phyloP scores from a whole-genome alignment of 2,329 filamentous ascomycete species.

The Colletotrichum sublineola region DNA sequence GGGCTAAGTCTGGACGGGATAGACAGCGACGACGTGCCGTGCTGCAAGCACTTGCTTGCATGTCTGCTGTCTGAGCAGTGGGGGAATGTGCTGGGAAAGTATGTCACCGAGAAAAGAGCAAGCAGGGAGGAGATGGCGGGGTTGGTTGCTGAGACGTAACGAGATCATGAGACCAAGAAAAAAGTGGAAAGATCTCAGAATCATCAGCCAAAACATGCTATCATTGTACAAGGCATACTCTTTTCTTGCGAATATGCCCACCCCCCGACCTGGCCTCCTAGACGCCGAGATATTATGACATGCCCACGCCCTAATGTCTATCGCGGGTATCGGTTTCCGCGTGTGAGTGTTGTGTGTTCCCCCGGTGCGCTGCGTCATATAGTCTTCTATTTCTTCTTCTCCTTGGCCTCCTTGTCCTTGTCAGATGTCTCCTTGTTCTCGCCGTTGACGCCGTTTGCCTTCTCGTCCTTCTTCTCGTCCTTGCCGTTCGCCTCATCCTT shows the following conservation, averaged over 20 bases:
- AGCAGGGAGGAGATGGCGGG: slow-evolving; percentile 79
- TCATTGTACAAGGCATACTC: slow-evolving; percentile 41
- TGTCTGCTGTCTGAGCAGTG: slow-evolving; percentile 81
- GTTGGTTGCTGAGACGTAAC: slow-evolving; percentile 65
- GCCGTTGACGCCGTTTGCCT: slow-evolving; percentile 54
- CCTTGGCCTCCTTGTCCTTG: slow-evolving; percentile 66
- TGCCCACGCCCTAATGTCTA: slow-evolving; percentile 39
- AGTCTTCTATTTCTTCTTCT: slow-evolving; percentile 59
- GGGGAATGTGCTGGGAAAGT: slow-evolving; percentile 65
- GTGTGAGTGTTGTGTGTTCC: slow-evolving; percentile 22
- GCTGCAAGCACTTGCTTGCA: slow-evolving; percentile 91
- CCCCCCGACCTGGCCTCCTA: slow-evolving; percentile 31
- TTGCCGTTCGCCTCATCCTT: slow-evolving; percentile 76
- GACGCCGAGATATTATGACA: slow-evolving; percentile 43
- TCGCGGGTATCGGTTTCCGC: slow-evolving; percentile 39
- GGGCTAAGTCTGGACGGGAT: slow-evolving; percentile 59
- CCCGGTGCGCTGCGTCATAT: slow-evolving; percentile 18
- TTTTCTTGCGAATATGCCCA: slow-evolving; percentile 36
- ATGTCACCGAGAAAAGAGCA: slow-evolving; percentile 68
- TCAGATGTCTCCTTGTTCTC: slow-evolving; percentile 63
- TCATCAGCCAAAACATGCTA: slow-evolving; percentile 40
- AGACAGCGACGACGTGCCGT: slow-evolving; percentile 61
- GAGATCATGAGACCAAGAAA: not conserved
- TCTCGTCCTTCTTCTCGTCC: slow-evolving; percentile 69
- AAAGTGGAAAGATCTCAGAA: too few relatives aligned